These are phyloP conservation scores for Hypomyces rosellus DNA, from an alignment of 2,329 filamentous ascomycete genomes.

Conservation along the genomic window DNA sequence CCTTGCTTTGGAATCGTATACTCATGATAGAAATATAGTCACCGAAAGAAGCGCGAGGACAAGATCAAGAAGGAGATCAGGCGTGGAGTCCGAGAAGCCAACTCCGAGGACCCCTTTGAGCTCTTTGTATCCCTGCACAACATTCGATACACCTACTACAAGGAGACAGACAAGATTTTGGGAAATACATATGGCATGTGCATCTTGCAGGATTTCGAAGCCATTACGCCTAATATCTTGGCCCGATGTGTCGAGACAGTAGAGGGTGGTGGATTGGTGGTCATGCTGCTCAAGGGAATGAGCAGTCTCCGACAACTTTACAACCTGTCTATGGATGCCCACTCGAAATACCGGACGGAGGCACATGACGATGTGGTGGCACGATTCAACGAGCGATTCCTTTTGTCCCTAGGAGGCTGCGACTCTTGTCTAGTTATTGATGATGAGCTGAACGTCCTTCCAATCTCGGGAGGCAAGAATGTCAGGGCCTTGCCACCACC, in stretches of 20 bases:
- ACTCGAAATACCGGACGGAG: slow-evolving; percentile 92
- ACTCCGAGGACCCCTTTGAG: slow-evolving; percentile 92
- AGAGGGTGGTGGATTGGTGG: slow-evolving; percentile 86
- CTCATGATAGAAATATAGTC: slow-evolving; percentile 40
- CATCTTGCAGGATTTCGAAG: slow-evolving; percentile 96
- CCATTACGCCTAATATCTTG: slow-evolving; percentile 91
- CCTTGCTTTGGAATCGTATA: too few species aligned
- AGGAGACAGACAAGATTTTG: slow-evolving; percentile 97
- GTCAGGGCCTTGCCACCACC: slow-evolving; percentile 76
- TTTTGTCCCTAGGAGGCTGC: slow-evolving; percentile 91
- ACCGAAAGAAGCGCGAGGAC: slow-evolving; percentile 94
- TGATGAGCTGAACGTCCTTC: slow-evolving; percentile 94
- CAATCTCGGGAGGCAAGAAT: slow-evolving; percentile 90
- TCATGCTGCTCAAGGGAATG: slow-evolving; percentile 92
- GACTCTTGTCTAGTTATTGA: slow-evolving; percentile 93
- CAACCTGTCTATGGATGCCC: slow-evolving; percentile 94
- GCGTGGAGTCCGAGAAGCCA: slow-evolving; percentile 84
- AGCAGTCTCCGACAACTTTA: slow-evolving; percentile 95
- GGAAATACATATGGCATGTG: slow-evolving; percentile 99
- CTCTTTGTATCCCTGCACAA: slow-evolving; percentile 94
- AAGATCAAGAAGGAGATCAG: slow-evolving; percentile 99
- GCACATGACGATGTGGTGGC: slow-evolving; percentile 92
- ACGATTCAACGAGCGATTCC: slow-evolving; percentile 95
- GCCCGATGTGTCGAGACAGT: slow-evolving; percentile 96
- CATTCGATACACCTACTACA: slow-evolving; percentile 99